Evolutionary conservation across 495 filamentous ascomycete genomes (phyloP).

Genomic region (Mytilinidion resinicola): DNA sequence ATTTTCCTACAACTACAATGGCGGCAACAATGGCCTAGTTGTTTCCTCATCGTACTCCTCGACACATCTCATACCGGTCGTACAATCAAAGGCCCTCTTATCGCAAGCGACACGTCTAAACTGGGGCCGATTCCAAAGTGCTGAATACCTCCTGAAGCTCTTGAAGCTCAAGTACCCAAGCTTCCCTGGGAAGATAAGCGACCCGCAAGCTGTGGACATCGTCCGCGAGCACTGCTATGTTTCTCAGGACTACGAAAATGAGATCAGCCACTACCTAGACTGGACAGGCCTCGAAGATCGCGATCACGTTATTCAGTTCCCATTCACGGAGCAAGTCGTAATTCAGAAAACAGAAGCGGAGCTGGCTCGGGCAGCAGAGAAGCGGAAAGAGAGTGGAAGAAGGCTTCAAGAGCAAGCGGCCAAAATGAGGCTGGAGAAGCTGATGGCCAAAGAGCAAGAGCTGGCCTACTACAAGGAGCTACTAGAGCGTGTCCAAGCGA

Average conservation of each 20-base stretch:
- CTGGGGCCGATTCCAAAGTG: slow-evolving; percentile 85
- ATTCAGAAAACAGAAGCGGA: slow-evolving; percentile 90
- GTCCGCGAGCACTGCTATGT: slow-evolving; percentile 88
- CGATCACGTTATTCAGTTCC: slow-evolving; percentile 83
- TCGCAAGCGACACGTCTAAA: slow-evolving; percentile 81
- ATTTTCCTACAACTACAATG: slow-evolving; percentile 89
- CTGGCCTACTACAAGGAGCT: slow-evolving; percentile 87
- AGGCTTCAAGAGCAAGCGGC: slow-evolving; percentile 92
- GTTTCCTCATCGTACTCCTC: slow-evolving; percentile 87
- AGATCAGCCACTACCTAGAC: slow-evolving; percentile 68
- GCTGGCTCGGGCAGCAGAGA: slow-evolving; percentile 76
- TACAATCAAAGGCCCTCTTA: slow-evolving; percentile 75
- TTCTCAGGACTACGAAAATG: slow-evolving; percentile 70
- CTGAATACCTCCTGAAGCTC: slow-evolving; percentile 85
- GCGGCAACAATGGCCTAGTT: slow-evolving; percentile 80
- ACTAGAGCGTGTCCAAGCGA: slow-evolving; percentile 54
- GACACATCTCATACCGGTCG: slow-evolving; percentile 91
- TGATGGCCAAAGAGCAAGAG: slow-evolving; percentile 93
- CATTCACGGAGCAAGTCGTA: slow-evolving; percentile 83
- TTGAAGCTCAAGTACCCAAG: slow-evolving; percentile 88
- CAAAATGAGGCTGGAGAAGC: slow-evolving; percentile 88
- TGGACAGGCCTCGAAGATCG: slow-evolving; percentile 85
- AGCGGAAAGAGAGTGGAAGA: slow-evolving; percentile 86
- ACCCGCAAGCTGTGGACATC: slow-evolving; percentile 78
- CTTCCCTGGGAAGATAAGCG: slow-evolving; percentile 76